Percentiles rank a stretch among this genome's conserved stretches.
Conservation (phyloP, 2,329 filamentous ascomycete genomes). For the Alternaria ventricosa region DNA sequence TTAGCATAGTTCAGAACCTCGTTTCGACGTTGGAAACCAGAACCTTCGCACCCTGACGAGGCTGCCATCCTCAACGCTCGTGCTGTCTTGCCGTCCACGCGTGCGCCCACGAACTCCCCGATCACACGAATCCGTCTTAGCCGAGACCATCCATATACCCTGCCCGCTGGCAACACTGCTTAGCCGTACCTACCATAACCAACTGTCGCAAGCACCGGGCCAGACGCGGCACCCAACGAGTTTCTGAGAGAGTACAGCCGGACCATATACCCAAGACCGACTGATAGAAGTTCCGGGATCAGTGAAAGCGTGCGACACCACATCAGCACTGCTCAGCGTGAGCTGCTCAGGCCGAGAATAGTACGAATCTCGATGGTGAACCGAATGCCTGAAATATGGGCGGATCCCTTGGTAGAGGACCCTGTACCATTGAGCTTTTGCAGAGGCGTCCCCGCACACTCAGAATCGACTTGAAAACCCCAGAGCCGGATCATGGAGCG, state of each 20-base stretch:
- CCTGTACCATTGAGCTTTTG: background rate
- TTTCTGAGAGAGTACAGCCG: background rate
- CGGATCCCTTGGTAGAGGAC: background rate
- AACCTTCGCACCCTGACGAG: background rate
- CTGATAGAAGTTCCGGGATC: background rate
- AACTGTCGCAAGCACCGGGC: background rate
- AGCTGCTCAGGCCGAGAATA: background rate
- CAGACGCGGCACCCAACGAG: background rate
- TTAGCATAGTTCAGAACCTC: background rate
- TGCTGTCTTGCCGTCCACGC: background rate
- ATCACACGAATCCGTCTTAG: background rate
- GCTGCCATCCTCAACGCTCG: background rate
- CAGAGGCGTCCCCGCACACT: background rate
- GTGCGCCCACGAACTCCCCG: background rate
- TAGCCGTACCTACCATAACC: background rate
- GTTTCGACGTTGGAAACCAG: slow-evolving; percentile 1
- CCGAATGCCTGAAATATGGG: background rate
- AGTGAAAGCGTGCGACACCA: background rate
- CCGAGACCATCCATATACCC: background rate
- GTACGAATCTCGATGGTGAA: background rate
- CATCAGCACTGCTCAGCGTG: background rate
- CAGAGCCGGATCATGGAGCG: background rate
- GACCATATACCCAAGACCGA: background rate
- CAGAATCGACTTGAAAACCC: background rate
- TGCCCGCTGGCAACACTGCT: background rate